Evolutionary conservation across 192 early-diverging fungal species (phyloP), one percentile per base, ranked within the genome.

Genomic region (Backusella macrospora): DNA sequence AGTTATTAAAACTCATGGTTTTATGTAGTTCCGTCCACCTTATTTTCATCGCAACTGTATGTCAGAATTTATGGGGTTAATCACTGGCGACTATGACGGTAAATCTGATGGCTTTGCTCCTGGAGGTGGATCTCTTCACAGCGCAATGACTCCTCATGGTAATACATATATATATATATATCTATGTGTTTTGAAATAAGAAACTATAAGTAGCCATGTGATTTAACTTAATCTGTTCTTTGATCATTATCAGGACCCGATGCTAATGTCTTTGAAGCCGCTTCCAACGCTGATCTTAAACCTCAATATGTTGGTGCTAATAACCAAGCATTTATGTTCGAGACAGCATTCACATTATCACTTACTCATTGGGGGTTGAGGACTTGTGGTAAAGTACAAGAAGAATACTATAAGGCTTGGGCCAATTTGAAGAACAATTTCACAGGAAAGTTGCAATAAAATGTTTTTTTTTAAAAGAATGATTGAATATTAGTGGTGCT

Each of bases 1-100:
- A 65, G 21, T 45, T 38, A 5, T 16, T 55, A 23, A 69, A 6
- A 26, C 4, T 71, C 4, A 59, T 48, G 29, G 6, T 5, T 59
- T 63, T 67, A 23, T 38, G 37, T 68, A 86, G 84, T 92, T 93
- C 85, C 88, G 96, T 21, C 97, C 96, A 59, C 97, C 97, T 45
- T 99, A 94, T 80, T 98, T 94, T 84, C 97, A 99, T 83, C 93
- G 97, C 62, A 99, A 99, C 86, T 95, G 90, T 82, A 97, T 97
- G 95, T 90, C 93, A 69, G 97, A 99, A 84, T 99, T 97, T 84
- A 97, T 99, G 96, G 97, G 97, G 16, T 83, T 99, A 63, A 97
- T 99, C 73, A 80, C 81, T 23, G 97, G 97, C 63, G 85, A 86
- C 12, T 99, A 99, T 77, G 97, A 99, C 81, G 97, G 92, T 72